A percentile compares a stretch with the other conserved stretches of the same genome.
phyloP scores from a whole-genome alignment of 192 early-diverging fungal species.

The Backusella mclennaniae region DNA sequence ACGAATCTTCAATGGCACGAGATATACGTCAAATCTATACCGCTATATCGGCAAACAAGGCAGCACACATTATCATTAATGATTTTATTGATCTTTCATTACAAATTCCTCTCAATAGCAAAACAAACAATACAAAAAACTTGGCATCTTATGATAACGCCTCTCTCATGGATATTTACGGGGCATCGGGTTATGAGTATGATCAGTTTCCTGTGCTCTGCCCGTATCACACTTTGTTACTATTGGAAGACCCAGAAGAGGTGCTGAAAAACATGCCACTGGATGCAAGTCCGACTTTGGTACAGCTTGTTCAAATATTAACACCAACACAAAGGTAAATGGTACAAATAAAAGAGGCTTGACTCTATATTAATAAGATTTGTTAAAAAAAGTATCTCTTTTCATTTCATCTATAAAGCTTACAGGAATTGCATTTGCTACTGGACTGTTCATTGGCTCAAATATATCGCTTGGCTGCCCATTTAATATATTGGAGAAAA shows the following conservation, averaged over 20 bases:
- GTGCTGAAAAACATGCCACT: slow-evolving; percentile 73
- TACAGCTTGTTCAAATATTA: slow-evolving; percentile 85
- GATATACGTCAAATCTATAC: slow-evolving; percentile 61
- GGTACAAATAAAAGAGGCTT: neutral
- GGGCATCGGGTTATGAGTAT: slow-evolving; percentile 55
- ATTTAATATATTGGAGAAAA: slow-evolving; percentile 92
- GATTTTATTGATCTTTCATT: slow-evolving; percentile 76
- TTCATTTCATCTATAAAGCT: slow-evolving; percentile 37
- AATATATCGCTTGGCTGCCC: slow-evolving; percentile 84
- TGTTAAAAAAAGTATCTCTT: neutral
- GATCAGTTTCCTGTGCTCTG: slow-evolving; percentile 72
- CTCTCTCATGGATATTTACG: slow-evolving; percentile 34
- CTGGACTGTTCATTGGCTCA: slow-evolving; percentile 94
- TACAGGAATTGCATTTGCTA: slow-evolving; percentile 77
- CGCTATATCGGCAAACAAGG: slow-evolving; percentile 42
- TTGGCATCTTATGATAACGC: slow-evolving; percentile 1
- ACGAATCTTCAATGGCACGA: slow-evolving; percentile 59
- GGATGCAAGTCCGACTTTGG: slow-evolving; percentile 83
- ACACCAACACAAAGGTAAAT: slow-evolving; percentile 75
- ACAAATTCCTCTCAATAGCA: slow-evolving; percentile 50
- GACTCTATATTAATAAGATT: neutral
- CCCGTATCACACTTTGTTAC: slow-evolving; percentile 85
- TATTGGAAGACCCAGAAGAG: slow-evolving; percentile 82
- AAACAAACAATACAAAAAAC: neutral
- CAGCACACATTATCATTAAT: slow-evolving; percentile 70